Base-by-base conservation (phyloP, 2,329 filamentous ascomycete species). In the Cladosporium velox region DNA sequence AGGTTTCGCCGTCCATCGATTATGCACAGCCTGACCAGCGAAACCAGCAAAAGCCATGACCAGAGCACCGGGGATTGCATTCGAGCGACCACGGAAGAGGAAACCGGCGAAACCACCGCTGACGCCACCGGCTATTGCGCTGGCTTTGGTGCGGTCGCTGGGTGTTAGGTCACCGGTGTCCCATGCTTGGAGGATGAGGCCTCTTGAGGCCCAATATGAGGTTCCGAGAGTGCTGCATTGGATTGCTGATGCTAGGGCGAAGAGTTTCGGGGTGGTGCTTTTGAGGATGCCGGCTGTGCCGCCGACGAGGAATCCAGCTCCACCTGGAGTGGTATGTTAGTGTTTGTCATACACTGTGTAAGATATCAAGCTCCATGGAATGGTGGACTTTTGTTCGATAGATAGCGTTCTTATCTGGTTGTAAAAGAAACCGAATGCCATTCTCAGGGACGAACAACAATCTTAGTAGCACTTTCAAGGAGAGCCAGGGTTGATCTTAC, bases 141-240 rank as follows among this genome's bases (percentile, higher is more conserved):
- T 93, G 38, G 88, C 89, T 73, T 85, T 87, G 21, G 87, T 80
- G 67, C 86, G 87, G 67, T 95, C 87, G 38, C 79, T 77, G 61
- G 68, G 34, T 34, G 66, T 47, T 30, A 26, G 35, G 6, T 66
- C 60, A 24, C 66, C 64, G 4, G 67, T 70, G 8, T 68, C 72
- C 72, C 72, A 76, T 57, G 74, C 72, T 65, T 74, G 69, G 28
- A 84, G 76, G 26, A 83, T 71, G 12, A 75, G 70, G n/a, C 74
- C 72, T 12, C 81, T 77, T 30, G 73, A 68, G 88, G 90, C 89
- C 84, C 89, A 94, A 76, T 89, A 97, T 18, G 87, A 90, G 57
- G 86, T 87, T 41, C 92, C 92, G 47, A 96, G 84, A 51, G 87
- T 84, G 77, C 92, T 92, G 87, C 91, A 97, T 79, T 96, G 92